Evolutionary conservation across 805 yeast genomes (phyloP), one percentile per base, ranked within the genome.

Genomic region (Ogataea nonfermentans): DNA sequence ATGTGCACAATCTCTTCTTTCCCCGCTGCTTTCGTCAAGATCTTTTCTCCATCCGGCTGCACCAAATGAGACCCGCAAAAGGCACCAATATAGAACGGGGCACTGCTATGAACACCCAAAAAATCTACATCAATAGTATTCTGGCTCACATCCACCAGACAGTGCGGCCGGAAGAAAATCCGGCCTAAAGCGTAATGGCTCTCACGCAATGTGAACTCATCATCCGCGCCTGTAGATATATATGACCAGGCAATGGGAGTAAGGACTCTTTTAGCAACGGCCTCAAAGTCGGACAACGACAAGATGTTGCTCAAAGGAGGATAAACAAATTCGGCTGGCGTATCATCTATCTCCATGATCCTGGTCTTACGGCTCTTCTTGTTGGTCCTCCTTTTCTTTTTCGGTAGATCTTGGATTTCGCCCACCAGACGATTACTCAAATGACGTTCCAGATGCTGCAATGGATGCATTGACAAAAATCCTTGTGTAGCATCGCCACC

Each of bases 51-150:
- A 26, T 84, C 93, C 2, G 82, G 82, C 56, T 89, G 90, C 4
- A 95, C 95, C 48, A 90, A 68, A 49, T 78, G 80, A 20, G 95
- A 95, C 34, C 89, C 73, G 0, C 96, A 95, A 13, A 96, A 84
- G 0, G 96, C 95, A n/a, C 93, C 76, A 40, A 83, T 77, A 56
- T 87, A 90, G 59, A 90, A 86, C 5, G 98, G 97, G 5, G 79
- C 82, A 12, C 74, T 67, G 4, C 75, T 65, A 25, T 68, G 63
- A 16, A 72, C 56, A 9, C 95, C 95, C 19, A 89, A 65, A 73
- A 89, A 74, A 4, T 74, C 68, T 4, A 91, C 79, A 2, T 76
- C 56, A 23, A 74, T 57, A 49, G 81, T 84, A 28, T 83, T 72
- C n/a, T 71, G 57, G 3, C 69, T 55, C 9, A 89, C 95, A 61